Base-by-base conservation (phyloP, 1,284 basidiomycete genomes). In the Afroboletus lepidellus region DNA sequence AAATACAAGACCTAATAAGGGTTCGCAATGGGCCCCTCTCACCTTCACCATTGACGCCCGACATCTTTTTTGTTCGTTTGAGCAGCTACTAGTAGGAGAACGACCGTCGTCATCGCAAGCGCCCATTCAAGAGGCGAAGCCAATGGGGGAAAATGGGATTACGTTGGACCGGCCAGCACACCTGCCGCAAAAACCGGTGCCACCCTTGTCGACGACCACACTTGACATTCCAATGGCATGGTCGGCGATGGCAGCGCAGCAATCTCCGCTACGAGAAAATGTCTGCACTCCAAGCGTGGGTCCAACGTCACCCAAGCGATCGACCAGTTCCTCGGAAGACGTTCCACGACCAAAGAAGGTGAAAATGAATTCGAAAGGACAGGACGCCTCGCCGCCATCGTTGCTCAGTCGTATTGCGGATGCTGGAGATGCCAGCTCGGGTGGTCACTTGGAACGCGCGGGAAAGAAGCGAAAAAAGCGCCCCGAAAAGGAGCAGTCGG, bases 21-120 rank as follows among this genome's bases (percentile, higher is more conserved):
- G 84, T 86, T 83, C 79, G 84, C 80, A 77, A 66, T 74, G 75
- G 76, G 70, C 77, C 69, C 65, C 72, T 74, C 74, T 72, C 73
- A 64, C 54, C 73, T 66, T 70, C 61, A 64, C 71, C 62, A 62
- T 69, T 71, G 73, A 66, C 74, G 61, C 70, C 75, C 72, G 72
- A 78, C 75, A 60, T 59, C 47, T 69, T 67, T 73, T 71, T 74
- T 74, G 67, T 76, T 69, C 70, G 53, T 75, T 79, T 79, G 69
- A 72, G 69, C 75, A 85, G 83, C 72, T 74, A 48, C 64, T 84
- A 57, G 56, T 61, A 50, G 61, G 67, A 58, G 53, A 63, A 56
- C 56, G 60, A 61, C 51, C 61, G 30, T 53, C 53, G 46, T 41
- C 61, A 3, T 57, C 48, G 33, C 63, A 64, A 60, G 51, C 24